Evolutionary conservation across 805 yeast species (phyloP).

Genomic region (Wickerhamiella allomyrinae): DNA sequence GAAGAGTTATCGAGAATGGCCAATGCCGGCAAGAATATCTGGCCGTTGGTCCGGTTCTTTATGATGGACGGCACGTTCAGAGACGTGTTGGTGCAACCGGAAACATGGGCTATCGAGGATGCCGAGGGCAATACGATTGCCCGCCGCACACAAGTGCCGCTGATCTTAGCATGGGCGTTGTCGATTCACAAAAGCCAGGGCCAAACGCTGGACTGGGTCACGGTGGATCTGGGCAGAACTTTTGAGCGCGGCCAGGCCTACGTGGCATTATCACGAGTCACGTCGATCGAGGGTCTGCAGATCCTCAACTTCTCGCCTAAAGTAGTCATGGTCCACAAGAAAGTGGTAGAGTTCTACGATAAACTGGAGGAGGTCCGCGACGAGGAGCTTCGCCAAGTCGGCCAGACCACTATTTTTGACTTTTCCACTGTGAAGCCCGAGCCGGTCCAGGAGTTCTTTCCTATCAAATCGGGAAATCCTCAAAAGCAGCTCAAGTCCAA

Average conservation of each 20-base stretch:
- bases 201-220: slow-evolving; percentile 62
- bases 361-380: slow-evolving; percentile 5
- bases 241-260: slow-evolving; percentile 94
- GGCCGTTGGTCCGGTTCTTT: slow-evolving; percentile 69
- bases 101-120: slow-evolving; percentile 68
- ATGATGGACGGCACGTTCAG: slow-evolving; percentile 58
- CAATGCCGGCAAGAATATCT: slow-evolving; percentile 10
- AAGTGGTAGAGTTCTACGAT: slow-evolving; percentile 55
- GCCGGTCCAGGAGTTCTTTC: neutral
- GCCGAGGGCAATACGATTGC: slow-evolving; percentile 55
- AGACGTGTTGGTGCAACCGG: slow-evolving; percentile 68
- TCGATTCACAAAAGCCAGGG: slow-evolving; percentile 96
- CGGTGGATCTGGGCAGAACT: slow-evolving; percentile 58
- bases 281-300: slow-evolving; percentile 67
- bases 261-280: slow-evolving; percentile 88
- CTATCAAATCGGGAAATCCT: neutral
- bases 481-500: neutral
- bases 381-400: slow-evolving; percentile 9
- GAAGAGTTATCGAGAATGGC: slow-evolving; percentile 7
- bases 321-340: slow-evolving; percentile 54
- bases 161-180: slow-evolving; percentile 90
- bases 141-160: slow-evolving; percentile 65
- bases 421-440: neutral
- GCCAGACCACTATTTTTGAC: neutral
- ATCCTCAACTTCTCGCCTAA: slow-evolving; percentile 53